Evolutionary conservation across 192 early-diverging fungal species (phyloP).

Genomic region (Gryganskiella cystojenkinii): DNA sequence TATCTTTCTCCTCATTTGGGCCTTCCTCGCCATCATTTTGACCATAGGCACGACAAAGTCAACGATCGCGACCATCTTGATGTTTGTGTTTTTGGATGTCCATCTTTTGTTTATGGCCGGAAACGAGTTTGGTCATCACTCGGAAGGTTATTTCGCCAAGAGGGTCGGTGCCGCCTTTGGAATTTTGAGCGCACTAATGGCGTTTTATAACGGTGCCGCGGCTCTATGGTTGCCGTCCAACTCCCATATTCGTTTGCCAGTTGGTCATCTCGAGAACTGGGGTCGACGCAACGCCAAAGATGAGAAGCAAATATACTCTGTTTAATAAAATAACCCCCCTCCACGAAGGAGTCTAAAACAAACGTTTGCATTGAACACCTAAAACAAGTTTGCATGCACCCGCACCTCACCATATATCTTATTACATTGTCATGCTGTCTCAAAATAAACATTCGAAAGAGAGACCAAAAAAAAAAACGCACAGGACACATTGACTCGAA

Average conservation of each 20-base stretch:
- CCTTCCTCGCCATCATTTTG: conserved; percentile 35
- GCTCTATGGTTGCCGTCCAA: conserved; percentile 38
- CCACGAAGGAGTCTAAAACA: neutral
- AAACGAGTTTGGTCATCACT: conserved; percentile 32
- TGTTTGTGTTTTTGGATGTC: conserved; percentile 67
- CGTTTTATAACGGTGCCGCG: conserved; percentile 42
- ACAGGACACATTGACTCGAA: too few relatives aligned
- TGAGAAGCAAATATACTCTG: conserved; percentile 2
- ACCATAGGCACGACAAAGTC: conserved; percentile 36
- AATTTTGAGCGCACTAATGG: conserved; percentile 30
- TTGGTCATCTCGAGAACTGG: conserved; percentile 23
- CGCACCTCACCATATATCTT: too few relatives aligned
- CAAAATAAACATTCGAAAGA: too few relatives aligned
- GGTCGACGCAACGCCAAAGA: too few relatives aligned
- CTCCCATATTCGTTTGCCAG: conserved; percentile 35
- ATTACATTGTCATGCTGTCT: too few relatives aligned
- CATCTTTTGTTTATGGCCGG: conserved; percentile 68
- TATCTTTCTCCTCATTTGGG: conserved; percentile 68
- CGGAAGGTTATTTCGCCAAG: conserved; percentile 2
- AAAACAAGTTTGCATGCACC: too few relatives aligned
- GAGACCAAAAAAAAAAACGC: too few relatives aligned
- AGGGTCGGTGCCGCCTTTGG: conserved; percentile 31
- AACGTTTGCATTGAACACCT: too few relatives aligned
- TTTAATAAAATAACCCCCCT: conserved; percentile 20
- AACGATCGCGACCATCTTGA: conserved; percentile 54